phyloP scores from a whole-genome alignment of 768 basidiomycete genomes.

The Podaxis sp. region DNA sequence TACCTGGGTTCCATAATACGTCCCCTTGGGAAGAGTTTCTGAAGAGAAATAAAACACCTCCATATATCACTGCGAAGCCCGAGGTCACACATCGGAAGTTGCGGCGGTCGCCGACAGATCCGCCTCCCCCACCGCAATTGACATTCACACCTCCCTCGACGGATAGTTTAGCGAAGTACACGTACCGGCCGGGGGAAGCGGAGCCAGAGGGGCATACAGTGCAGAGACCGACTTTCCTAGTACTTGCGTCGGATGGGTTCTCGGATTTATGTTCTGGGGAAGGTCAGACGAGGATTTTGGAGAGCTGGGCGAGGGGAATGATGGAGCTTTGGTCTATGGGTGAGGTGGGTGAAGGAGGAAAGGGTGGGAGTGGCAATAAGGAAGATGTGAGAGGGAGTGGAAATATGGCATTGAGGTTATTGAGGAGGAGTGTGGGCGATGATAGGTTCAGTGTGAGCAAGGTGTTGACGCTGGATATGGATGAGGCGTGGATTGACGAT shows the following conservation, averaged over 20 bases:
- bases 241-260: conserved; percentile 69
- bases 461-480: conserved; percentile 64
- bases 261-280: conserved; percentile 53
- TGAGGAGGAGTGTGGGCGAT: conserved; percentile 56
- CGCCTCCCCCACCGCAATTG: conserved; percentile 12
- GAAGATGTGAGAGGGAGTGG: conserved; percentile 14
- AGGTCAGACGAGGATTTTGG: conserved; percentile 45
- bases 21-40: conserved; percentile 70
- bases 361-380: conserved; percentile 10
- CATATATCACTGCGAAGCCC: conserved; percentile 65
- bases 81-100: conserved; percentile 60
- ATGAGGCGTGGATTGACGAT: conserved; percentile 67
- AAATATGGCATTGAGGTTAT: conserved; percentile 58
- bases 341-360: conserved; percentile 16
- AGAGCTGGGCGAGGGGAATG: conserved; percentile 52
- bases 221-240: conserved; percentile 40
- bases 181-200: conserved; percentile 3
- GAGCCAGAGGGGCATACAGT: conserved; percentile 11
- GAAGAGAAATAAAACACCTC: conserved; percentile 59
- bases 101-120: conserved; percentile 5
- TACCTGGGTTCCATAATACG: conserved; percentile 59
- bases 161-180: conserved; percentile 11
- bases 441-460: conserved; percentile 52
- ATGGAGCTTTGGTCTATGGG: conserved; percentile 26
- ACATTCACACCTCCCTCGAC: conserved; percentile 12